These are phyloP conservation scores for Wallacemonas rigidus DNA, from an alignment of 208 protist species.

Conservation along the genomic window DNA sequence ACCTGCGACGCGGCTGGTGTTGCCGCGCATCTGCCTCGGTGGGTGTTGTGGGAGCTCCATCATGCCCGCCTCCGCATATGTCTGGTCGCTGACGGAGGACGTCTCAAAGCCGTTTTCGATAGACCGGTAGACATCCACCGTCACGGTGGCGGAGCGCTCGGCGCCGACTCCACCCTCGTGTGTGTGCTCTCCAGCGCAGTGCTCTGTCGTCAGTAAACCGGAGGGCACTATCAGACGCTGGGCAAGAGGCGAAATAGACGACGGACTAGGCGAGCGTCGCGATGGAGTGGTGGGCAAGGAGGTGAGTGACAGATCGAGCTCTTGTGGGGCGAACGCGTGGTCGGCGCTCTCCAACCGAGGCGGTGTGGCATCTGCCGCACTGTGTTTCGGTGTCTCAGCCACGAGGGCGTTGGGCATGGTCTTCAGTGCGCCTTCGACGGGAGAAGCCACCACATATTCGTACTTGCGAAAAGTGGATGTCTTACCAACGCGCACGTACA, in stretches of 20 bases:
- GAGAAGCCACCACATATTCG: conserved; percentile 12
- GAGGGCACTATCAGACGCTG: neutral
- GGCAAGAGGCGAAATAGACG: neutral
- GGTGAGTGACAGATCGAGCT: neutral
- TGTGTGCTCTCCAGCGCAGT: neutral
- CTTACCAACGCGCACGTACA: conserved; percentile 57
- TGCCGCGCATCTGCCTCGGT: neutral
- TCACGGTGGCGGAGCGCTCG: neutral
- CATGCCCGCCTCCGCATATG: conserved; percentile 12
- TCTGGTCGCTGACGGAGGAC: neutral
- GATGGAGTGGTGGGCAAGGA: neutral
- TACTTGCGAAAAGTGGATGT: conserved; percentile 61
- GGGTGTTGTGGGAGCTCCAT: conserved; percentile 16
- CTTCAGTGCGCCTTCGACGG: neutral
- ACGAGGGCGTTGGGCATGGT: neutral
- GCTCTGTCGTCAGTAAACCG: neutral
- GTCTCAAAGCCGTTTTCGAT: conserved; percentile 7
- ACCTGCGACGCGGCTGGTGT: neutral
- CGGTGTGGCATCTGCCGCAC: neutral
- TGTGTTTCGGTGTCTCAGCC: neutral
- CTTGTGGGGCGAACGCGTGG: neutral
- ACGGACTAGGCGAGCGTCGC: neutral
- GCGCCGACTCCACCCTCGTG: neutral
- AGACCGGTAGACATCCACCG: neutral
- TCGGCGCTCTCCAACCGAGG: neutral